Evolutionary conservation across 1,139 yeast species (phyloP), one percentile per base, ranked within the genome.

Genomic region (Yamadazyma trypodendri): DNA sequence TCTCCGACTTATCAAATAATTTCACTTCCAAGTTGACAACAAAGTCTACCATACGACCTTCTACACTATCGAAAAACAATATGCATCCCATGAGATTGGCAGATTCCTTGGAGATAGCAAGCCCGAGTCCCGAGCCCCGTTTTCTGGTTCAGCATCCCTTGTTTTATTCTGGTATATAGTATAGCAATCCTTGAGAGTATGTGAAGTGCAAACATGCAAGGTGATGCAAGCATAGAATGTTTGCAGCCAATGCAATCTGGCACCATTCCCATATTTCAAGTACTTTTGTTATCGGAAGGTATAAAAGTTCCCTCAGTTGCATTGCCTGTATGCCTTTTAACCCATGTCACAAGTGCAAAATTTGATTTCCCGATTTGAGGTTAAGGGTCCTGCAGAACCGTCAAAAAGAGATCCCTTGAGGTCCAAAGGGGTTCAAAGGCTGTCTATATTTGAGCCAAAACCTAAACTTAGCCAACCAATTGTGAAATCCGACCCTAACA

Each of bases 81-180:
- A 60, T 60, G 1, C 84, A 84, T 24, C 79, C 80, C 84, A 79
- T 78, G 24, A 77, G 53, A 39, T 77, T 81, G 1, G 78, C 75
- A 23, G 78, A 60, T 51, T 75, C 76, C 49, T 77, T 77, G 13
- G 81, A 75, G 35, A 79, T 78, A 0, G 83, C 79, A 32, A 79
- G 57, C 1, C 84, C 84, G 14, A 79, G 58, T 0, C 84, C 84
- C 0, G 82, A 67, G 2, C 84, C 84, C 10, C 84, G n/a, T n/a
- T n/a, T n/a, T n/a, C n/a, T n/a, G n/a, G n/a, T n/a, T n/a, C n/a
- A n/a, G n/a, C n/a, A n/a, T n/a, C n/a, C n/a, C n/a, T n/a, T n/a
- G n/a, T n/a, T n/a, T n/a, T n/a, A n/a, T n/a, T n/a, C n/a, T n/a
- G n/a, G n/a, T n/a, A n/a, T n/a, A n/a, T n/a, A n/a, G n/a, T n/a